Conservation (phyloP, 208 protist species). For the Acanthamoeba triangularis region DNA sequence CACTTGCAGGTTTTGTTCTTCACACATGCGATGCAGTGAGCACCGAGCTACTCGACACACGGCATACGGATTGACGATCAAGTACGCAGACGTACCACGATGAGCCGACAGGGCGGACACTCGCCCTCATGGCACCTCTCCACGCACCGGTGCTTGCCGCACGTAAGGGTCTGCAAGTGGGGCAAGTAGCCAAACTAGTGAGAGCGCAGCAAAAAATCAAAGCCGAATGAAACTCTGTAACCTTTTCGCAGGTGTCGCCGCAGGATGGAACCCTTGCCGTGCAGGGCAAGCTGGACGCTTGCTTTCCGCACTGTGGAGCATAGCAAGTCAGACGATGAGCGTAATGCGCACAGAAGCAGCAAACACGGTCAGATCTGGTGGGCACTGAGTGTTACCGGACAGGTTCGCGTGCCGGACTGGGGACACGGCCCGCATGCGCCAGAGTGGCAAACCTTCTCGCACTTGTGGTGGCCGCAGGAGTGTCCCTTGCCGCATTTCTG, state of each 20-base stretch:
- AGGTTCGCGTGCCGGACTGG: not conserved
- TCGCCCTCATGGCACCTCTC: constrained; percentile 35
- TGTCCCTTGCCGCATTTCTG: not conserved
- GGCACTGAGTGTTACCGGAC: too few relatives aligned
- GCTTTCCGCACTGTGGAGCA: constrained; percentile 1
- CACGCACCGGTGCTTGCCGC: constrained; percentile 16
- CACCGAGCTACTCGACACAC: not conserved
- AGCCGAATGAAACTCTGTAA: too few relatives aligned
- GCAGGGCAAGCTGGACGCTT: constrained; percentile 1
- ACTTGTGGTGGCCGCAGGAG: constrained; percentile 58
- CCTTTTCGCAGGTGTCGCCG: constrained; percentile 51
- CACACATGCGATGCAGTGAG: too few relatives aligned
- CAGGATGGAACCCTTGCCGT: constrained; percentile 13
- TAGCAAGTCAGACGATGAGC: not conserved
- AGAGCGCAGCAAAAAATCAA: too few relatives aligned
- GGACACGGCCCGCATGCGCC: constrained; percentile 27
- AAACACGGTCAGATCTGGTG: not conserved
- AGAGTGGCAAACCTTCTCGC: constrained; percentile 44
- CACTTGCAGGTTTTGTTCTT: constrained; percentile 67
- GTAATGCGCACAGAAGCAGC: not conserved
- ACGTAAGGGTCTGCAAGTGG: not conserved
- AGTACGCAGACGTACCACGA: constrained; percentile 14
- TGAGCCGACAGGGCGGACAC: constrained; percentile 32
- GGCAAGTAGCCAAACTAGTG: too few relatives aligned
- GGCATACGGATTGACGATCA: not conserved